These are phyloP conservation scores for Lotmaria passim DNA, from an alignment of 208 protist genomes.

Conservation along the genomic window DNA sequence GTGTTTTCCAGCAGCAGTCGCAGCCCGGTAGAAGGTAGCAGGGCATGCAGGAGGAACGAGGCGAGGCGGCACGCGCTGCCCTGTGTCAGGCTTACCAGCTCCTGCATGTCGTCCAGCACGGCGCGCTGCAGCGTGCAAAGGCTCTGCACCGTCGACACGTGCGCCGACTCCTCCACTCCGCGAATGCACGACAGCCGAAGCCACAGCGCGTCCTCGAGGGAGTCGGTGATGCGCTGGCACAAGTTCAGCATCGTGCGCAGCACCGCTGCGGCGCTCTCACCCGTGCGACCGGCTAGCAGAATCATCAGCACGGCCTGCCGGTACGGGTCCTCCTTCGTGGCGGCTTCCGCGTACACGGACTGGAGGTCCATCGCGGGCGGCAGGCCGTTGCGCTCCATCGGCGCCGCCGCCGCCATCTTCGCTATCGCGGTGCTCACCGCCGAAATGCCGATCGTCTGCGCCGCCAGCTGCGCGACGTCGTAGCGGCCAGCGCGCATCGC, in stretches of 20 bases:
- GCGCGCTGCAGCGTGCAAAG: conserved; percentile 63
- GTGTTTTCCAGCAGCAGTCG: conserved; percentile 70
- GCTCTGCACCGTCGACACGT: conserved; percentile 52
- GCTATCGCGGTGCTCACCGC: conserved; percentile 46
- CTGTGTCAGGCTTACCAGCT: conserved; percentile 55
- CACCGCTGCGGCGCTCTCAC: conserved; percentile 44
- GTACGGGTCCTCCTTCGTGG: conserved; percentile 54
- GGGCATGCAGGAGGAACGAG: conserved; percentile 68
- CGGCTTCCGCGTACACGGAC: conserved; percentile 64
- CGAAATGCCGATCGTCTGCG: conserved; percentile 42
- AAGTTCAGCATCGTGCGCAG: conserved; percentile 36
- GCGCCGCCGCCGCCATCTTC: conserved; percentile 28
- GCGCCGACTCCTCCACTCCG: conserved; percentile 40
- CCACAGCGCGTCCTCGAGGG: conserved; percentile 80
- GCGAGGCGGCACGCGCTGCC: conserved; percentile 75
- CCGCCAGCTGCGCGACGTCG: conserved; percentile 62
- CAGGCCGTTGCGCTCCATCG: conserved; percentile 43
- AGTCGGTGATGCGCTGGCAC: conserved; percentile 47
- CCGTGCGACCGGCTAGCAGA: conserved; percentile 70
- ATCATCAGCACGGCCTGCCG: conserved; percentile 81
- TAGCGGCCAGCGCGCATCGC: conserved; percentile 84
- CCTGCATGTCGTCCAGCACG: conserved; percentile 75
- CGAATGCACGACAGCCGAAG: conserved; percentile 51
- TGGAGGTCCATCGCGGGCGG: conserved; percentile 49
- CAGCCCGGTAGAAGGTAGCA: conserved; percentile 72